phyloP scores from a whole-genome alignment of 2,329 filamentous ascomycete species.

The Zymoseptoria pseudotritici region DNA sequence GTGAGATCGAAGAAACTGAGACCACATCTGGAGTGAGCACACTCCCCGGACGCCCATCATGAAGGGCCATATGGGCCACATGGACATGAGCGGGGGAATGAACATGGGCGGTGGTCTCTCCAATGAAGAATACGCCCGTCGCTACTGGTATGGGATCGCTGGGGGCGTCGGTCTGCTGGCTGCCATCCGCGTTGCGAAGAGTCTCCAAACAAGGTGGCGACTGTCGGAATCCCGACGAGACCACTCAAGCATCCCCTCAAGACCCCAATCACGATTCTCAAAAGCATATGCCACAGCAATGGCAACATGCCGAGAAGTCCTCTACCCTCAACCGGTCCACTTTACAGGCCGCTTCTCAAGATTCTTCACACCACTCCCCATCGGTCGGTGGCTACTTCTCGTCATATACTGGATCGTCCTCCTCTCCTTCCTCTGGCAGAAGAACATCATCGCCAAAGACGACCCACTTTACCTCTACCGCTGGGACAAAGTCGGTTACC shows the following conservation, averaged over 20 bases:
- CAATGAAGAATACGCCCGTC: conserved; percentile 21
- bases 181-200: conserved; percentile 8
- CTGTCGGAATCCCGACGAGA: conserved; percentile 6
- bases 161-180: conserved; percentile 21
- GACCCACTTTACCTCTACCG: conserved; percentile 26
- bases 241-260: conserved; percentile 15
- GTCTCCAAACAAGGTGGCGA: conserved; percentile 12
- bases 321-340: conserved; percentile 24
- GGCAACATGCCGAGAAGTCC: conserved; percentile 20
- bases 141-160: conserved; percentile 26
- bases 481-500: conserved; percentile 56
- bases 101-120: conserved; percentile 13
- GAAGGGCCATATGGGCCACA: conserved; percentile 13
- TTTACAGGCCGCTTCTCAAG: conserved; percentile 25
- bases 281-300: conserved; percentile 24
- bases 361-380: conserved; percentile 27
- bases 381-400: conserved; percentile 24
- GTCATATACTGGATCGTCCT: conserved; percentile 26
- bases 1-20: background rate
- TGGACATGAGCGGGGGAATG: conserved; percentile 24
- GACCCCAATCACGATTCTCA: conserved; percentile 16
- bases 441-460: conserved; percentile 20
- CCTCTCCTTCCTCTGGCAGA: conserved; percentile 24
- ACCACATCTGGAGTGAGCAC: background rate
- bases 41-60: conserved; percentile 1